Conservation (phyloP, 148 eudicot species). For the Camellia granthamiana region DNA sequence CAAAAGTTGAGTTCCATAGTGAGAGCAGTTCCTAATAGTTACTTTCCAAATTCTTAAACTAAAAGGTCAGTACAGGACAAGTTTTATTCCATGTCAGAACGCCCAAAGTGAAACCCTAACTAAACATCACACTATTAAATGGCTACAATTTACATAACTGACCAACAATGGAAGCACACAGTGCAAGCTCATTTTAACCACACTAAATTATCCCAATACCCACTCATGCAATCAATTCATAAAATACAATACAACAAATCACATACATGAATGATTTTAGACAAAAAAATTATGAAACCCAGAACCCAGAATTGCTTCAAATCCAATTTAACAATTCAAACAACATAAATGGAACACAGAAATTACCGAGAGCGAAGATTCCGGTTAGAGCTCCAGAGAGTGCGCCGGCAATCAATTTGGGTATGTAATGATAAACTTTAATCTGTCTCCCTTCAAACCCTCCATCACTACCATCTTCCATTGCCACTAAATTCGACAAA, state of each 20-base stretch:
- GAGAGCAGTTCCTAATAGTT: not conserved
- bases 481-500: not conserved
- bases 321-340: not conserved
- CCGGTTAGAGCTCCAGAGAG: slow-evolving; percentile 63
- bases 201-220: not conserved
- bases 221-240: not conserved
- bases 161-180: not conserved
- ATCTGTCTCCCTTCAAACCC: slow-evolving; percentile 25
- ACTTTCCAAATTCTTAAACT: not conserved
- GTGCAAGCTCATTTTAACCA: not conserved
- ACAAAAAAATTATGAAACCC: not conserved
- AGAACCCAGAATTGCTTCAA: not conserved
- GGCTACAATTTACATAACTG: not conserved
- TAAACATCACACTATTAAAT: not conserved
- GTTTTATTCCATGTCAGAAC: not conserved
- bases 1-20: not conserved
- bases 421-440: slow-evolving; percentile 37
- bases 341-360: not conserved
- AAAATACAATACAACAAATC: not conserved
- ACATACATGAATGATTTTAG: not conserved
- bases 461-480: slow-evolving; percentile 36
- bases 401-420: slow-evolving; percentile 41
- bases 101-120: not conserved
- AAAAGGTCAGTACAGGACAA: not conserved
- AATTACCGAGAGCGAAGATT: slow-evolving; percentile 54